Conservation (phyloP, 1,284 basidiomycete species). For the Bondarzewia mesenterica region DNA sequence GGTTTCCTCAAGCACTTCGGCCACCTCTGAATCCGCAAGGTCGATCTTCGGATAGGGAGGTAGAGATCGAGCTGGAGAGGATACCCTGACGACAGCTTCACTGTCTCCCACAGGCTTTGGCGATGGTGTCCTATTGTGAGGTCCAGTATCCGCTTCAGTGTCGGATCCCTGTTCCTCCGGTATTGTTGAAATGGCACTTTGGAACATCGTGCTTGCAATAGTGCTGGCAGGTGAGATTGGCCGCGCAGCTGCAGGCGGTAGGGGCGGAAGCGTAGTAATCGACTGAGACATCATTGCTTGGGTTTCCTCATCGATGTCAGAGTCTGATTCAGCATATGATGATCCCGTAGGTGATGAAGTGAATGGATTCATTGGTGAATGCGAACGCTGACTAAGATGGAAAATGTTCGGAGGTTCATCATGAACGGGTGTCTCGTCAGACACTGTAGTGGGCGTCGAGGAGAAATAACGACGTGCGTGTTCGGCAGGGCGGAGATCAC, state of each 20-base stretch:
- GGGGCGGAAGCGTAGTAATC: slow-evolving; percentile 43
- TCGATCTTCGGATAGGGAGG: neutral
- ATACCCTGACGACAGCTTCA: too few species aligned
- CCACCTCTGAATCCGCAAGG: neutral
- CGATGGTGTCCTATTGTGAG: neutral
- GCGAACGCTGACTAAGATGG: neutral
- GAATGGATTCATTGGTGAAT: neutral
- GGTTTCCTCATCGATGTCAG: slow-evolving; percentile 53
- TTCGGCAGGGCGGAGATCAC: neutral
- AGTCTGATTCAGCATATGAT: slow-evolving; percentile 27
- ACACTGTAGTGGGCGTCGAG: too few species aligned
- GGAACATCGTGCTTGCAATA: slow-evolving; percentile 45
- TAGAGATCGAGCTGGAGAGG: neutral
- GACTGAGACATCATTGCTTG: slow-evolving; percentile 70
- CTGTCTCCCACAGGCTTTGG: too few species aligned
- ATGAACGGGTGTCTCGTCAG: too few species aligned
- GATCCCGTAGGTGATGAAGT: slow-evolving; percentile 14
- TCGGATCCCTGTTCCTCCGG: slow-evolving; percentile 6
- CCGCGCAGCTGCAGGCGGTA: slow-evolving; percentile 22
- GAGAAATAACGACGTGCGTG: too few species aligned
- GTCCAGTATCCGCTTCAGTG: neutral
- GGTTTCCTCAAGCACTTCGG: slow-evolving; percentile 29
- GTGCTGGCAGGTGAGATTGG: slow-evolving; percentile 35
- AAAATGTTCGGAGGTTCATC: neutral
- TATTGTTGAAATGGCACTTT: slow-evolving; percentile 57